These are phyloP conservation scores for Saccharomycopsis hybrid DNA, from an alignment of 1,139 yeast genomes.

Conservation along the genomic window DNA sequence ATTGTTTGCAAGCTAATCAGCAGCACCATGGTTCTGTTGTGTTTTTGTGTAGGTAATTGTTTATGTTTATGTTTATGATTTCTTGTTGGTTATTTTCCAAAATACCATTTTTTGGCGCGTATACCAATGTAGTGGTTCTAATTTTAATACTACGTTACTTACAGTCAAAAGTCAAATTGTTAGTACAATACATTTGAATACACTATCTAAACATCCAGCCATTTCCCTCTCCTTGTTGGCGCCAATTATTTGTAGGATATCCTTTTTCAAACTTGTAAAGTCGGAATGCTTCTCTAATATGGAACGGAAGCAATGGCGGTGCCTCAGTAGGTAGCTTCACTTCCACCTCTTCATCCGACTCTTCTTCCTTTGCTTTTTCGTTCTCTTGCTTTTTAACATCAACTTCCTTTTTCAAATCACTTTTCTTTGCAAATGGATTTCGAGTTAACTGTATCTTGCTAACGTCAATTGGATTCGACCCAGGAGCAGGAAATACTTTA, in stretches of 20 bases:
- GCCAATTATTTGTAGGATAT: slow-evolving; percentile 14
- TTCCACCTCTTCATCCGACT: too few relatives aligned
- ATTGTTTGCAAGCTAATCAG: too few relatives aligned
- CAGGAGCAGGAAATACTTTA: too few relatives aligned
- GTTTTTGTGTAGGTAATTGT: too few relatives aligned
- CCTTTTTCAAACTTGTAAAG: slow-evolving; percentile 16
- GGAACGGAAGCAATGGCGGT: slow-evolving; percentile 17
- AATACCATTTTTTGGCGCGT: too few relatives aligned
- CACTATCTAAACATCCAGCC: slow-evolving; percentile 19
- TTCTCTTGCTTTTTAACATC: background rate
- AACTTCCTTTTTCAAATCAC: background rate
- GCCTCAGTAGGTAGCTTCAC: background rate
- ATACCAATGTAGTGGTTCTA: too few relatives aligned
- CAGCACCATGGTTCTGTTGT: too few relatives aligned
- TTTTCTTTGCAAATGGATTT: background rate
- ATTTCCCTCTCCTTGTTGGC: slow-evolving; percentile 20
- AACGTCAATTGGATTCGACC: background rate
- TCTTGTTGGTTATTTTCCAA: too few relatives aligned
- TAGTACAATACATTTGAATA: too few relatives aligned
- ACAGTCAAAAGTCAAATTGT: too few relatives aligned
- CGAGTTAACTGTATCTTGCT: slow-evolving; percentile 8
- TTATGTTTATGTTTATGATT: too few relatives aligned
- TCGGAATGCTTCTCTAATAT: slow-evolving; percentile 20
- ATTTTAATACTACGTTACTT: too few relatives aligned
- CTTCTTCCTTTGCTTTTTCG: slow-evolving; percentile 1